Evolutionary conservation across 140 eudicot genomes (phyloP).

Genomic region (Ambrosia hybrid): DNA sequence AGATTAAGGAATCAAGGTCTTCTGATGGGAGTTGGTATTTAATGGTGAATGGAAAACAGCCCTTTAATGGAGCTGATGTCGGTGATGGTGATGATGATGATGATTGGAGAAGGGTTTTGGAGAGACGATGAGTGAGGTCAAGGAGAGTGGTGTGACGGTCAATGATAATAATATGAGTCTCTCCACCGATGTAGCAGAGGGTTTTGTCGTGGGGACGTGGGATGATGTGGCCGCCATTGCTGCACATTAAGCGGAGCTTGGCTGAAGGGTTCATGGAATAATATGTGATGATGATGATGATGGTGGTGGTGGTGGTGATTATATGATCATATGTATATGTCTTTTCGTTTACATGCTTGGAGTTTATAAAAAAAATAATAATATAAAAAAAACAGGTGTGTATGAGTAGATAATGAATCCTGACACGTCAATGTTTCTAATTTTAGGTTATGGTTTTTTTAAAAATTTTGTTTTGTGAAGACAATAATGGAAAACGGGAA

Average conservation of each 20-base stretch:
- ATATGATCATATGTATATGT: too few species aligned
- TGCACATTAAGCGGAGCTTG: constrained; percentile 78
- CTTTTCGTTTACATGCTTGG: background rate
- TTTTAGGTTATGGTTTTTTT: background rate
- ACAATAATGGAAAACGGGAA: background rate
- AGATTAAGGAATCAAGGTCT: constrained; percentile 71
- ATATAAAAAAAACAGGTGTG: background rate
- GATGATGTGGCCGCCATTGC: constrained; percentile 89
- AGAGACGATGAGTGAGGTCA: constrained; percentile 57
- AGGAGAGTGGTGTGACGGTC: constrained; percentile 60
- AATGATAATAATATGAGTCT: constrained; percentile 66
- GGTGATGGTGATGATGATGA: background rate
- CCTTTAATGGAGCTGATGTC: too few species aligned
- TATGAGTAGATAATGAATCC: background rate
- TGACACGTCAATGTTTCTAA: background rate
- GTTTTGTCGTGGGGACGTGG: constrained; percentile 85
- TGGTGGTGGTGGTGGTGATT: too few species aligned
- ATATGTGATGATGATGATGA: too few species aligned
- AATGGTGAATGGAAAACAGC: constrained; percentile 19
- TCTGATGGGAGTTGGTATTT: constrained; percentile 81
- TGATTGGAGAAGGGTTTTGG: constrained; percentile 52
- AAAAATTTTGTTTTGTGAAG: background rate
- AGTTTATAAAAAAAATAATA: background rate
- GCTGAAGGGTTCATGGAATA: background rate
- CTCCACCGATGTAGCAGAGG: constrained; percentile 82